A percentile compares a stretch with the other conserved stretches of the same genome.
Conservation (phyloP, 1,139 yeast species). For the Magnusiomyces tetraspermus region DNA sequence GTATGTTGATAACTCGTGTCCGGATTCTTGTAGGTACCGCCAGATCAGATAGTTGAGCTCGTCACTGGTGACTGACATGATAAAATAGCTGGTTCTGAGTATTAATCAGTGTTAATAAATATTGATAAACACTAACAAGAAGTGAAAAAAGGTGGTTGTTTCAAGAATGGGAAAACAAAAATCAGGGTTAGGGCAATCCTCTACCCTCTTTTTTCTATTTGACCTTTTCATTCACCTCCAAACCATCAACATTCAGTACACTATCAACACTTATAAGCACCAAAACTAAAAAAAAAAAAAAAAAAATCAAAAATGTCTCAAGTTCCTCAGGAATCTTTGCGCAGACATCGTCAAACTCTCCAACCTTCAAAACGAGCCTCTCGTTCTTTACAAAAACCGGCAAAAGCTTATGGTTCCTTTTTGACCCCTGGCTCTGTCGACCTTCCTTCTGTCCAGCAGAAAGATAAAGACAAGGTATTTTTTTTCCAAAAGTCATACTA, state of each 20-base stretch:
- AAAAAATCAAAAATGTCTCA: slow-evolving; percentile 7
- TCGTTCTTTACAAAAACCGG: slow-evolving; percentile 9
- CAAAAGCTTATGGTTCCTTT: slow-evolving; percentile 18
- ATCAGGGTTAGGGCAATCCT: slow-evolving; percentile 3
- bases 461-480: slow-evolving; percentile 15
- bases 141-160: not conserved
- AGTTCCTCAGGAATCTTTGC: slow-evolving; percentile 23
- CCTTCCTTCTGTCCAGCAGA: slow-evolving; percentile 14
- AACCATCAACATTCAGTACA: no score
- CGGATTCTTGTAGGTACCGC: slow-evolving; percentile 83
- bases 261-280: no score
- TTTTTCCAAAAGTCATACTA: slow-evolving; percentile 6
- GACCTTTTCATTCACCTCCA: no score
- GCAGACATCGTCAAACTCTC: slow-evolving; percentile 28
- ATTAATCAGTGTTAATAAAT: not conserved
- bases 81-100: not conserved
- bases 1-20: slow-evolving; percentile 62
- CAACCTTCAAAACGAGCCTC: slow-evolving; percentile 16
- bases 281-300: not conserved
- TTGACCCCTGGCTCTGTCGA: slow-evolving; percentile 18
- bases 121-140: not conserved
- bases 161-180: not conserved
- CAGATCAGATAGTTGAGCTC: slow-evolving; percentile 87
- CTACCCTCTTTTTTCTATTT: no score
- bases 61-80: slow-evolving; percentile 72